A percentile compares a stretch with the other conserved stretches of the same genome.
Evolutionary conservation across 306 rosid species (phyloP).

Genomic region (Gynostemma pentaphyllum): DNA sequence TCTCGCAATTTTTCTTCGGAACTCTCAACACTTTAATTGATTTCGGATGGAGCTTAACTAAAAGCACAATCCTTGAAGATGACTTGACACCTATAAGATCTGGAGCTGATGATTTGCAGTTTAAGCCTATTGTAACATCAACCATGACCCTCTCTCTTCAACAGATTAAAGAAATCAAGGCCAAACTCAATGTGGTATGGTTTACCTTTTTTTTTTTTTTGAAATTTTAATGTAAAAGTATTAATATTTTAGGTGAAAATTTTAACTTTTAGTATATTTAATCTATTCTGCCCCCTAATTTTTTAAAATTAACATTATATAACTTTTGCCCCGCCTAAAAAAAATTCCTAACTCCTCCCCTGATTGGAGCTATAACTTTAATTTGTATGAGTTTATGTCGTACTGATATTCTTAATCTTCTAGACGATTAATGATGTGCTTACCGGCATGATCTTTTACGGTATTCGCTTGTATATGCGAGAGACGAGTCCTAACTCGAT

Average conservation of each 20-base stretch:
- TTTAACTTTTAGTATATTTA: too few species aligned
- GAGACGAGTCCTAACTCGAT: slow-evolving; percentile 24
- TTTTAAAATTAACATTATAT: too few species aligned
- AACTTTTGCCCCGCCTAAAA: too few species aligned
- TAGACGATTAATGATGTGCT: slow-evolving; percentile 51
- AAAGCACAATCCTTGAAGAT: slow-evolving; percentile 34
- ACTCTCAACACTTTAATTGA: slow-evolving; percentile 21
- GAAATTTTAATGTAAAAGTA: too few species aligned
- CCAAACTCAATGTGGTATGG: slow-evolving; percentile 48
- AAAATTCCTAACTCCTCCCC: too few species aligned
- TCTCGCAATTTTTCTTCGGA: slow-evolving; percentile 14
- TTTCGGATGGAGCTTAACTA: slow-evolving; percentile 27
- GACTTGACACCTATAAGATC: slow-evolving; percentile 39
- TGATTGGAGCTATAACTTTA: too few species aligned
- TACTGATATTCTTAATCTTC: too few species aligned
- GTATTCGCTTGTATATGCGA: slow-evolving; percentile 41
- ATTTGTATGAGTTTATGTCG: too few species aligned
- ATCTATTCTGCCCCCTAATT: too few species aligned
- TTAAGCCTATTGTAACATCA: slow-evolving; percentile 23
- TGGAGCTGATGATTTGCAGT: slow-evolving; percentile 21
- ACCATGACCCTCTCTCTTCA: slow-evolving; percentile 30
- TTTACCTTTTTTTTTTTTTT: too few species aligned
- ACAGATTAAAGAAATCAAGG: slow-evolving; percentile 33
- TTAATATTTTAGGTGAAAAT: too few species aligned
- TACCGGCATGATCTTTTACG: slow-evolving; percentile 32